A percentile compares a stretch with the other conserved stretches of the same genome.
Evolutionary conservation across 768 basidiomycete genomes (phyloP).

Genomic region (Leccinum disarticulatum): DNA sequence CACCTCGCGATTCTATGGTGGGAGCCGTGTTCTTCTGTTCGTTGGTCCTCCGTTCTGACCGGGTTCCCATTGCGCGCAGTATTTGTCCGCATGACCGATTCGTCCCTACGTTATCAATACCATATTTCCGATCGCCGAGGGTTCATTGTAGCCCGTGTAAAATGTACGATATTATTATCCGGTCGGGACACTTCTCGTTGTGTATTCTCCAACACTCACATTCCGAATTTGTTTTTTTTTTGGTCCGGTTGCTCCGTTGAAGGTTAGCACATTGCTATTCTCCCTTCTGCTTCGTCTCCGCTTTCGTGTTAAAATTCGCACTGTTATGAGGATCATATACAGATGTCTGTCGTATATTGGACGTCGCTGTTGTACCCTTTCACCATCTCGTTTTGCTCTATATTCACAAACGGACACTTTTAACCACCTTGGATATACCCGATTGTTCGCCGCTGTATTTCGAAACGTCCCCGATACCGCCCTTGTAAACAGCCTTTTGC

Average conservation of each 20-base stretch:
- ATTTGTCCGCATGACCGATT: slow-evolving; percentile 24
- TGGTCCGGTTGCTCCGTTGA: slow-evolving; percentile 1
- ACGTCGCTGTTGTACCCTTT: slow-evolving; percentile 13
- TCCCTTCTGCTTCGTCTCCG: background rate
- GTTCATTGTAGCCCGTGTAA: slow-evolving; percentile 21
- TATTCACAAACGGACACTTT: slow-evolving; percentile 68
- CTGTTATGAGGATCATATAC: slow-evolving; percentile 11
- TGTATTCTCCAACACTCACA: slow-evolving; percentile 9
- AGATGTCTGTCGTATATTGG: slow-evolving; percentile 14
- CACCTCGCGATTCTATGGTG: slow-evolving; percentile 24
- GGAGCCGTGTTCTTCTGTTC: background rate
- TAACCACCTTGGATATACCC: slow-evolving; percentile 89
- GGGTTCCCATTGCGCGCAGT: slow-evolving; percentile 13
- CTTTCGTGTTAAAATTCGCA: slow-evolving; percentile 14
- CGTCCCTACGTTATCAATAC: slow-evolving; percentile 26
- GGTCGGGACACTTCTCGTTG: slow-evolving; percentile 12
- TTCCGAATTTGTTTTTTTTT: slow-evolving; percentile 6
- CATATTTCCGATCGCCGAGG: slow-evolving; percentile 20
- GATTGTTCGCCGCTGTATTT: slow-evolving; percentile 89
- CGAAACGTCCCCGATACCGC: slow-evolving; percentile 71
- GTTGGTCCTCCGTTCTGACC: slow-evolving; percentile 13
- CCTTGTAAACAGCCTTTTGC: slow-evolving; percentile 91
- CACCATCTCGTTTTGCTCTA: slow-evolving; percentile 2
- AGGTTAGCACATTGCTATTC: slow-evolving; percentile 23
- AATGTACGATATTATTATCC: slow-evolving; percentile 26